A percentile compares a stretch with the other conserved stretches of the same genome.
phyloP scores from a whole-genome alignment of 2,329 filamentous ascomycete genomes.

The Alternaria triticina region DNA sequence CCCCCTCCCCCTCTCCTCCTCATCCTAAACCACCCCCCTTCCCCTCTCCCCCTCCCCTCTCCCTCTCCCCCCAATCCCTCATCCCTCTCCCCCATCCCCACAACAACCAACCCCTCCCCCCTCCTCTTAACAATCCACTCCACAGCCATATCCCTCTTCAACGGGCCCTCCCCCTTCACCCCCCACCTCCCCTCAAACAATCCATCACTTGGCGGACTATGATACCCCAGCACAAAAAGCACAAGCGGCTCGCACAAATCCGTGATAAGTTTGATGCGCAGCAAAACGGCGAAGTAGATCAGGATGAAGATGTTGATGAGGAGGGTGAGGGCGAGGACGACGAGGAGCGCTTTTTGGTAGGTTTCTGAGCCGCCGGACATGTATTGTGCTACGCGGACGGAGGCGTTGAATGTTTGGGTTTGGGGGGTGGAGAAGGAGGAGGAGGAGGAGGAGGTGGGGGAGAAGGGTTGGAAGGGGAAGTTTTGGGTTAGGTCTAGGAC shows the following conservation, averaged over 20 bases:
- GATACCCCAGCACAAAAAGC: conserved; percentile 9
- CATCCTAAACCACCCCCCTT: not conserved
- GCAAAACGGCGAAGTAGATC: conserved; percentile 3
- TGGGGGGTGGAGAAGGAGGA: not conserved
- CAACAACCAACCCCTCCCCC: conserved; percentile 1
- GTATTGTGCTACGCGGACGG: conserved; percentile 13
- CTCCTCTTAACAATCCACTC: conserved; percentile 8
- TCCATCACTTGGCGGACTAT: not conserved
- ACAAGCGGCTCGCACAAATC: conserved; percentile 13
- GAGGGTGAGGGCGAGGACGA: conserved; percentile 1
- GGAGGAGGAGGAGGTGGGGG: not conserved
- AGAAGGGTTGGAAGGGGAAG: conserved; percentile 1
- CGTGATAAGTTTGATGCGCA: conserved; percentile 9
- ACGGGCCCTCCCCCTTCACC: not conserved
- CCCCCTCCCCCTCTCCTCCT: not conserved
- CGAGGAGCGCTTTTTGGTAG: conserved; percentile 7
- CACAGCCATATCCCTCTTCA: not conserved
- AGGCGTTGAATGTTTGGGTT: conserved; percentile 8
- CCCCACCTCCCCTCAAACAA: not conserved
- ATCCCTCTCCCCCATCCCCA: not conserved
- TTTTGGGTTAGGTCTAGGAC: conserved; percentile 8
- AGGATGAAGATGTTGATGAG: conserved; percentile 12
- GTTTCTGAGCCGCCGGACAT: conserved; percentile 13
- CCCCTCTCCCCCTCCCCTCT: not conserved
- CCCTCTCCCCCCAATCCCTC: not conserved